A percentile compares a stretch with the other conserved stretches of the same genome.
phyloP scores from a whole-genome alignment of 106 monocot species.

The Dioscorea zingiberensis region DNA sequence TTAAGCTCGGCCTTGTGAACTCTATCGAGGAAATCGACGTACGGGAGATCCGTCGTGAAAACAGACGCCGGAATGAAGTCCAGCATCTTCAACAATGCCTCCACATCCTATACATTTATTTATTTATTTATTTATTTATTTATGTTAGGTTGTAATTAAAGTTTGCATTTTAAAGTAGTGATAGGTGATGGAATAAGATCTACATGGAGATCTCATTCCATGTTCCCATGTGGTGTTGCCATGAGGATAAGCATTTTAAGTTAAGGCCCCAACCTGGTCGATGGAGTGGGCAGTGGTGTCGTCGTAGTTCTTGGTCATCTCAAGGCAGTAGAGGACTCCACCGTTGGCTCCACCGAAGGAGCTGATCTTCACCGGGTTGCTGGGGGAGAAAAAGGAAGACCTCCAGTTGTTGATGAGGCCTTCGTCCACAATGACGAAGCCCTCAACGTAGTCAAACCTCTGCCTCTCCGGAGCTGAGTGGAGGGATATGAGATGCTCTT shows the following conservation, averaged over 20 bases:
- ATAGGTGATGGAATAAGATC: constrained; percentile 26
- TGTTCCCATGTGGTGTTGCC: constrained; percentile 6
- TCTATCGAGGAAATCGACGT: constrained; percentile 73
- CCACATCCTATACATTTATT: constrained; percentile 37
- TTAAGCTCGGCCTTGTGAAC: constrained; percentile 71
- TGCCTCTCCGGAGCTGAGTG: constrained; percentile 24
- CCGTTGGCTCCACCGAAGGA: constrained; percentile 16
- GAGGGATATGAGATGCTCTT: constrained; percentile 71
- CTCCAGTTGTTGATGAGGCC: constrained; percentile 79
- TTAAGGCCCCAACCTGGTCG: constrained; percentile 39
- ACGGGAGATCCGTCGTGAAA: constrained; percentile 65
- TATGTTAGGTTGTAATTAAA: background rate
- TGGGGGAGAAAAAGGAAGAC: constrained; percentile 78
- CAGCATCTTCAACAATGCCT: constrained; percentile 47
- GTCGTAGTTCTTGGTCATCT: constrained; percentile 67
- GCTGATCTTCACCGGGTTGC: constrained; percentile 49
- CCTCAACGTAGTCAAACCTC: constrained; percentile 82
- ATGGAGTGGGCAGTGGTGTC: constrained; percentile 26
- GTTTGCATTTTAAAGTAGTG: background rate
- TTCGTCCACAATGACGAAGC: constrained; percentile 66
- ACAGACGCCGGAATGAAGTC: constrained; percentile 47
- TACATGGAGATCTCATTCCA: constrained; percentile 17
- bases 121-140: background rate
- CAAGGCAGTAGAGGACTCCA: constrained; percentile 61
- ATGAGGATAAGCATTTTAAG: constrained; percentile 3